A percentile compares a stretch with the other conserved stretches of the same genome.
These are phyloP conservation scores for Biscogniauxia mediterranea DNA, from an alignment of 2,329 filamentous ascomycete species.

Conservation along the genomic window DNA sequence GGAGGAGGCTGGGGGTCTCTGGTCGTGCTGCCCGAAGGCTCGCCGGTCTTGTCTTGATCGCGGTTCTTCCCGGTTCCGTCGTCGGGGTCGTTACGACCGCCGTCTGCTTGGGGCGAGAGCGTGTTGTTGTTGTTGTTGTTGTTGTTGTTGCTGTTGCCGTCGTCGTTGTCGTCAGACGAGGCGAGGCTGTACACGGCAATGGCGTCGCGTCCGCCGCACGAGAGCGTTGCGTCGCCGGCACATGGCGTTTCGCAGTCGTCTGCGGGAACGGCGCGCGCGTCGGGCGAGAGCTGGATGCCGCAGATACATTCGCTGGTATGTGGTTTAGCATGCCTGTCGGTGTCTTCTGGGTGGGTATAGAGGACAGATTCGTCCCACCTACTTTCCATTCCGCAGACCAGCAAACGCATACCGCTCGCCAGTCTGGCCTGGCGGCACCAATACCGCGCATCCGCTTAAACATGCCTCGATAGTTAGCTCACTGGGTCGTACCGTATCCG, in stretches of 20 bases:
- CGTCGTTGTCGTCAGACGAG: not conserved
- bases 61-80: no score
- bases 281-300: conserved; percentile 15
- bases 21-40: not conserved
- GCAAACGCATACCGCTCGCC: conserved; percentile 17
- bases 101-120: not conserved
- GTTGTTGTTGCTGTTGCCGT: no score
- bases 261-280: conserved; percentile 16
- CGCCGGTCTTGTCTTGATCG: not conserved
- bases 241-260: conserved; percentile 26
- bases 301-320: conserved; percentile 26
- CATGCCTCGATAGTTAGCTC: conserved; percentile 24
- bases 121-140: not conserved
- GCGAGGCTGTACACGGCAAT: conserved; percentile 24
- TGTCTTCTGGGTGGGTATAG: not conserved
- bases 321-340: conserved; percentile 2
- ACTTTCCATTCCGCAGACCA: conserved; percentile 28
- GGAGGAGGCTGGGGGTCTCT: not conserved
- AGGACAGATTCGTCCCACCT: conserved; percentile 2
- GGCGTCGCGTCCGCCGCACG: conserved; percentile 24
- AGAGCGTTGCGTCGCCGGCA: conserved; percentile 19
- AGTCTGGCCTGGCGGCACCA: conserved; percentile 5
- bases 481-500: conserved; percentile 11
- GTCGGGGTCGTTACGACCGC: not conserved
- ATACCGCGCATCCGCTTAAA: conserved; percentile 21